phyloP scores from a whole-genome alignment of 2,329 filamentous ascomycete species.

The Fusarium sacchari region DNA sequence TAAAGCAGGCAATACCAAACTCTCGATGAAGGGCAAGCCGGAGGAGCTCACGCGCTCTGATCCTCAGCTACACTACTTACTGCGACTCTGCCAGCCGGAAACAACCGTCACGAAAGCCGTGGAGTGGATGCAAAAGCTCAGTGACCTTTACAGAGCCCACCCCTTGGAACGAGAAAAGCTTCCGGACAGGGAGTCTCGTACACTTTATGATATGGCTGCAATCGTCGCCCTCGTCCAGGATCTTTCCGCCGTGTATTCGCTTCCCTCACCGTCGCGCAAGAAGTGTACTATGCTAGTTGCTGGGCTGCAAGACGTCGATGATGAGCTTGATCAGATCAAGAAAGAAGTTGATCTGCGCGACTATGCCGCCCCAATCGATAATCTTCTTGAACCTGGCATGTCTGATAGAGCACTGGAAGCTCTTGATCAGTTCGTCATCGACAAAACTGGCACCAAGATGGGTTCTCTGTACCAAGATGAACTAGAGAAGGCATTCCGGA shows the following conservation, averaged over 20 bases:
- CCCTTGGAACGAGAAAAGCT: constrained; percentile 50
- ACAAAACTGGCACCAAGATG: constrained; percentile 53
- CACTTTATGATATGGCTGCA: constrained; percentile 51
- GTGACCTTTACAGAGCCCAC: constrained; percentile 49
- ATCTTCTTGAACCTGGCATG: constrained; percentile 54
- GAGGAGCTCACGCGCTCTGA: constrained; percentile 51
- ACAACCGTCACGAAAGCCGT: constrained; percentile 49
- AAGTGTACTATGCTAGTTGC: constrained; percentile 53
- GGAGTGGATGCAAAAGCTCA: constrained; percentile 55
- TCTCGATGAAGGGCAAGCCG: constrained; percentile 55
- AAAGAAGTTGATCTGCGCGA: constrained; percentile 51
- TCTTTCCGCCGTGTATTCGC: constrained; percentile 45
- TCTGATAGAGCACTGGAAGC: constrained; percentile 48
- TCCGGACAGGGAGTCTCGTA: constrained; percentile 46
- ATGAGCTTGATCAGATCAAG: constrained; percentile 53
- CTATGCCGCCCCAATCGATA: constrained; percentile 54
- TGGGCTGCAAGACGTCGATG: constrained; percentile 47
- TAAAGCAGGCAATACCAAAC: constrained; percentile 48
- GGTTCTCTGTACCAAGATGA: constrained; percentile 57
- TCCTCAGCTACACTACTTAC: constrained; percentile 55
- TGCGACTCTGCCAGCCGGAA: constrained; percentile 56
- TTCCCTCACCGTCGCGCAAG: constrained; percentile 53
- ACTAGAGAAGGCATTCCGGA: constrained; percentile 50
- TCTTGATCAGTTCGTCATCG: constrained; percentile 51
- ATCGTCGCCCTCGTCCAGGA: constrained; percentile 53